Percentiles rank a stretch among this genome's conserved stretches.
phyloP scores from a whole-genome alignment of 352 stramenopile genomes.

The Phytopythium chamaehyphon region DNA sequence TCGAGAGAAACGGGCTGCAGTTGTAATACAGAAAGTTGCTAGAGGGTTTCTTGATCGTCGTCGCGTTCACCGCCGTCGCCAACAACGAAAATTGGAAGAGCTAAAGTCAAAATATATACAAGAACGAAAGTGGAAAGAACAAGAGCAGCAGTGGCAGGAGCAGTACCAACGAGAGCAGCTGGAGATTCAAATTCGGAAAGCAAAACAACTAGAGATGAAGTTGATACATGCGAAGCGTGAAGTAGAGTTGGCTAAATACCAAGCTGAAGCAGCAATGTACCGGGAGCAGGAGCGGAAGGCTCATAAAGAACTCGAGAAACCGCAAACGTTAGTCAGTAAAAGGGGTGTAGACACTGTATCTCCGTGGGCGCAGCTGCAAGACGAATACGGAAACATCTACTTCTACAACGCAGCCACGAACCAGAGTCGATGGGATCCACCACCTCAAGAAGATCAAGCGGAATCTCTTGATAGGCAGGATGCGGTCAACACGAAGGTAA shows the following conservation, averaged over 20 bases:
- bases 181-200: slow-evolving; percentile 40
- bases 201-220: slow-evolving; percentile 36
- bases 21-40: slow-evolving; percentile 28
- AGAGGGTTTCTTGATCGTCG: slow-evolving; percentile 33
- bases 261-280: slow-evolving; percentile 40
- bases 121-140: slow-evolving; percentile 52
- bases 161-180: slow-evolving; percentile 59
- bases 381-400: slow-evolving; percentile 56
- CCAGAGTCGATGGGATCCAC: slow-evolving; percentile 53
- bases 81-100: slow-evolving; percentile 32
- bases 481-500: neutral
- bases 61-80: slow-evolving; percentile 18
- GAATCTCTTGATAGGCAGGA: neutral
- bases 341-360: slow-evolving; percentile 4
- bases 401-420: slow-evolving; percentile 55
- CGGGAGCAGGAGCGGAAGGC: slow-evolving; percentile 35
- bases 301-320: slow-evolving; percentile 26
- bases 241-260: slow-evolving; percentile 48
- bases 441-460: slow-evolving; percentile 2
- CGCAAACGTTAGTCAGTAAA: slow-evolving; percentile 8
- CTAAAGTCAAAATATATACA: slow-evolving; percentile 55
- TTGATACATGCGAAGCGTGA: slow-evolving; percentile 62
- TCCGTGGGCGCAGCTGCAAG: slow-evolving; percentile 26
- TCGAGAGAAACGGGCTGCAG: slow-evolving; percentile 28
- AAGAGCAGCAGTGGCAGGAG: slow-evolving; percentile 45